Evolutionary conservation across 73 alveolate genomes (phyloP).

Genomic region (Uronychia setigera): DNA sequence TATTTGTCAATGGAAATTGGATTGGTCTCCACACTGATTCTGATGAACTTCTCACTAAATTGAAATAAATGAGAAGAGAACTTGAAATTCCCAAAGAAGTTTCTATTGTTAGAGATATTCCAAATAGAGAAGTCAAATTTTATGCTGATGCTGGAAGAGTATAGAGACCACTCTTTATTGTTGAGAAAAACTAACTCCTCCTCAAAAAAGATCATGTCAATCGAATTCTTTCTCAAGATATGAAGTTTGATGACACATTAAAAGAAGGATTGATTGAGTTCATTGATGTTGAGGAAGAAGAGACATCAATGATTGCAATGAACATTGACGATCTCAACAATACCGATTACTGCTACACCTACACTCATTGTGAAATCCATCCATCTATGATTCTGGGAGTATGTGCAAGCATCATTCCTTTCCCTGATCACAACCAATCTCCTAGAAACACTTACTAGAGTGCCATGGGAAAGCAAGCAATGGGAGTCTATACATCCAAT

Average conservation of each 20-base stretch:
- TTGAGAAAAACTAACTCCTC: slow-evolving; percentile 71
- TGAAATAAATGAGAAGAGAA: slow-evolving; percentile 82
- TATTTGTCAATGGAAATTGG: slow-evolving; percentile 99
- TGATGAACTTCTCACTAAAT: slow-evolving; percentile 74
- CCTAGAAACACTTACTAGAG: slow-evolving; percentile 98
- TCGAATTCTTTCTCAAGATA: slow-evolving; percentile 37
- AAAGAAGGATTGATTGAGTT: slow-evolving; percentile 96
- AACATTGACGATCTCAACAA: slow-evolving; percentile 83
- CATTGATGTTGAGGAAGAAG: slow-evolving; percentile 99
- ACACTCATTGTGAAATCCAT: slow-evolving; percentile 99
- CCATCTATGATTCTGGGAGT: slow-evolving; percentile 99
- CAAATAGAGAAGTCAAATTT: slow-evolving; percentile 94
- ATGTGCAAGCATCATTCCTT: slow-evolving; percentile 99
- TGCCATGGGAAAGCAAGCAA: slow-evolving; percentile 99
- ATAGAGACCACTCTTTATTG: slow-evolving; percentile 95
- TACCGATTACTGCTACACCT: slow-evolving; percentile 73
- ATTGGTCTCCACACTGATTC: slow-evolving; percentile 87
- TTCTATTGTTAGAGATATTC: slow-evolving; percentile 95
- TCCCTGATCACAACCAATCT: slow-evolving; percentile 99
- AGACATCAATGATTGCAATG: slow-evolving; percentile 99
- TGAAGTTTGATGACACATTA: slow-evolving; percentile 85
- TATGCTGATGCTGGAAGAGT: slow-evolving; percentile 99
- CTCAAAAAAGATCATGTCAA: slow-evolving; percentile 66
- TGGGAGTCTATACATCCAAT: slow-evolving; percentile 98
- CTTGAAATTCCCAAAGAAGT: slow-evolving; percentile 86